Evolutionary conservation across 2,329 filamentous ascomycete species (phyloP).

Genomic region (Nemania abortiva): DNA sequence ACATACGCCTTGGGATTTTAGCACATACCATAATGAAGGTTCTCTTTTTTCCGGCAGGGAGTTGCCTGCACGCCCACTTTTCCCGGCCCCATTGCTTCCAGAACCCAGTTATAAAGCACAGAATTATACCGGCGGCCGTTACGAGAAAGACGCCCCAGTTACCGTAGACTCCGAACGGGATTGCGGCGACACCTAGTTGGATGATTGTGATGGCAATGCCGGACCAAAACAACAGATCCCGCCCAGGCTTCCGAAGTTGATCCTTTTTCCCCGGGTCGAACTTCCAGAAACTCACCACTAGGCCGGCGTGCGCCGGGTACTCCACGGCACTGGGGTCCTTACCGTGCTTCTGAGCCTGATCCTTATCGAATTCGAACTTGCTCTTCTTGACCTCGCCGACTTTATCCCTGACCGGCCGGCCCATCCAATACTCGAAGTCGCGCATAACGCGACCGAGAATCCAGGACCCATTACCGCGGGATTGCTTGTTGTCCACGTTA

Average conservation of each 20-base stretch:
- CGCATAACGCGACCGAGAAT: not conserved
- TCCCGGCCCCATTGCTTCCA: not conserved
- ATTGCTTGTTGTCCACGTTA: not conserved
- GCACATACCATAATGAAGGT: not conserved
- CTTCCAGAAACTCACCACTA: not conserved
- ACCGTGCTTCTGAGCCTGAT: not conserved
- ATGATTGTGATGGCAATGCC: not conserved
- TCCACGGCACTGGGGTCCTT: not conserved
- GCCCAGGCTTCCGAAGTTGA: not conserved
- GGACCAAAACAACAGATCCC: not conserved
- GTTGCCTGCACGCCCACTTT: not conserved
- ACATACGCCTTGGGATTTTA: not conserved
- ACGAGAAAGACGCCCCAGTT: not conserved
- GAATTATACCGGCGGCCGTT: not conserved
- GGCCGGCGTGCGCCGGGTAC: not conserved
- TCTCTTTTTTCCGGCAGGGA: not conserved
- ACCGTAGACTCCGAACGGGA: not conserved
- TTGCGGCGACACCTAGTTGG: not conserved
- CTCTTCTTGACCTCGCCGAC: not conserved
- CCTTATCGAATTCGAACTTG: not conserved
- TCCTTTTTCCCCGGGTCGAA: not conserved
- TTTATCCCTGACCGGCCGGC: not conserved
- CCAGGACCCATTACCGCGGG: not conserved
- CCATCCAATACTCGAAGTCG: not conserved
- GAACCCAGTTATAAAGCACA: not conserved